phyloP scores from a whole-genome alignment of 2,329 filamentous ascomycete species.

The Cryphonectria parasitica region DNA sequence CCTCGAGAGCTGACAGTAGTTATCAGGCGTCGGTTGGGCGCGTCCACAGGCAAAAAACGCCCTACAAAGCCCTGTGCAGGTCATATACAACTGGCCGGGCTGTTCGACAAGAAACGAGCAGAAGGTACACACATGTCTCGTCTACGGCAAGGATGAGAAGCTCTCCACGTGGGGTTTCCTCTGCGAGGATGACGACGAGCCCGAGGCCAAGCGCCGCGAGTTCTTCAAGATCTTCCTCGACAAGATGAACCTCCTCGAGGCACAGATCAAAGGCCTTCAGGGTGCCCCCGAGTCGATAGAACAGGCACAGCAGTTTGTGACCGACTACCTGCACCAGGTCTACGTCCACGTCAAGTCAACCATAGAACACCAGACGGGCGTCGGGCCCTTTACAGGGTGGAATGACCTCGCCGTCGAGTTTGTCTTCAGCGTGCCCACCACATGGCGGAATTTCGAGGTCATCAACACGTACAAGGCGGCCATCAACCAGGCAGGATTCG shows the following conservation, averaged over 20 bases:
- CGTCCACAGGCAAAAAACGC: constrained; percentile 37
- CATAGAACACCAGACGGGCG: constrained; percentile 46
- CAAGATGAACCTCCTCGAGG: constrained; percentile 45
- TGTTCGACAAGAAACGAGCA: constrained; percentile 56
- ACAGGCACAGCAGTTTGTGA: constrained; percentile 51
- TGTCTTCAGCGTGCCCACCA: constrained; percentile 61
- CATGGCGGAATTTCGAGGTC: constrained; percentile 54
- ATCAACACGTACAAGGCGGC: constrained; percentile 56
- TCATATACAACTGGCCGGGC: constrained; percentile 58
- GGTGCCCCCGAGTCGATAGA: constrained; percentile 45
- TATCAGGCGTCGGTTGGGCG: constrained; percentile 42
- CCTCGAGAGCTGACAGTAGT: constrained; percentile 3
- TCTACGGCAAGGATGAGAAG: constrained; percentile 46
- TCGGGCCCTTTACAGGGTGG: constrained; percentile 46
- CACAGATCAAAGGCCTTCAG: constrained; percentile 48
- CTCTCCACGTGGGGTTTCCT: constrained; percentile 58
- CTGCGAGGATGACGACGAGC: constrained; percentile 51
- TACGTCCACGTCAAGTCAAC: constrained; percentile 54
- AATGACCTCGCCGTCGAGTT: constrained; percentile 52
- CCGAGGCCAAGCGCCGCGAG: constrained; percentile 44
- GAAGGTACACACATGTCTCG: constrained; percentile 56
- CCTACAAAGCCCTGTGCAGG: constrained; percentile 46
- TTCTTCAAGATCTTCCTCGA: constrained; percentile 63
- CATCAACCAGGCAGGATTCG: constrained; percentile 54
- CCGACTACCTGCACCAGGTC: constrained; percentile 53